These are phyloP conservation scores for Aureobasidium mangrovei DNA, from an alignment of 2,329 filamentous ascomycete genomes.

Conservation along the genomic window DNA sequence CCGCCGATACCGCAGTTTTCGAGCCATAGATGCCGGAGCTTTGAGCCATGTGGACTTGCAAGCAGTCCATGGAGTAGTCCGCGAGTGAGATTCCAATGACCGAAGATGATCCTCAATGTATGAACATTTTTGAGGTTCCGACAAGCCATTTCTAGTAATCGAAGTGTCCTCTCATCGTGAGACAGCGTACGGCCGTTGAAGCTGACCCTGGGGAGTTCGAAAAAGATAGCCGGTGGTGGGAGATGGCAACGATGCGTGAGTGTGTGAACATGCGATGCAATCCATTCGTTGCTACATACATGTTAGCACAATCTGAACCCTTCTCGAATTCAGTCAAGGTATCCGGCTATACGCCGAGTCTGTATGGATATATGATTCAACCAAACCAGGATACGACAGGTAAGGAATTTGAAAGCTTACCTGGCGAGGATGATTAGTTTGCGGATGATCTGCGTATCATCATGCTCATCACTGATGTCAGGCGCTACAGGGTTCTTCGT, in stretches of 20 bases:
- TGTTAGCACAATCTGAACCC: conserved; percentile 14
- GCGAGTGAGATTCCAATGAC: conserved; percentile 34
- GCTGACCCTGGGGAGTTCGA: conserved; percentile 32
- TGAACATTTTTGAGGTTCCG: conserved; percentile 35
- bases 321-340: no score
- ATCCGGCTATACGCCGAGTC: no score
- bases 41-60: conserved; percentile 22
- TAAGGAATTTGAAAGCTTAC: conserved; percentile 19
- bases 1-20: conserved; percentile 35
- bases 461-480: conserved; percentile 26
- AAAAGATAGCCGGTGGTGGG: conserved; percentile 36
- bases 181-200: conserved; percentile 34
- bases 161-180: conserved; percentile 31
- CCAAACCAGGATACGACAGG: not conserved
- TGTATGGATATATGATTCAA: no score
- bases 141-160: conserved; percentile 31
- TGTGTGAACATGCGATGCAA: conserved; percentile 35
- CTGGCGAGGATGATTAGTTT: conserved; percentile 35
- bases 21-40: conserved; percentile 36
- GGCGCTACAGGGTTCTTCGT: conserved; percentile 19
- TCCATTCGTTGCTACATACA: conserved; percentile 27
- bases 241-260: conserved; percentile 40
- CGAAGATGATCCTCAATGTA: conserved; percentile 37
- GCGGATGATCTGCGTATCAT: conserved; percentile 36
- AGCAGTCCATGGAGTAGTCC: conserved; percentile 34